Evolutionary conservation across 1,284 basidiomycete genomes (phyloP), one percentile per base, ranked within the genome.

Genomic region (Cystobasidiaceae sp.): DNA sequence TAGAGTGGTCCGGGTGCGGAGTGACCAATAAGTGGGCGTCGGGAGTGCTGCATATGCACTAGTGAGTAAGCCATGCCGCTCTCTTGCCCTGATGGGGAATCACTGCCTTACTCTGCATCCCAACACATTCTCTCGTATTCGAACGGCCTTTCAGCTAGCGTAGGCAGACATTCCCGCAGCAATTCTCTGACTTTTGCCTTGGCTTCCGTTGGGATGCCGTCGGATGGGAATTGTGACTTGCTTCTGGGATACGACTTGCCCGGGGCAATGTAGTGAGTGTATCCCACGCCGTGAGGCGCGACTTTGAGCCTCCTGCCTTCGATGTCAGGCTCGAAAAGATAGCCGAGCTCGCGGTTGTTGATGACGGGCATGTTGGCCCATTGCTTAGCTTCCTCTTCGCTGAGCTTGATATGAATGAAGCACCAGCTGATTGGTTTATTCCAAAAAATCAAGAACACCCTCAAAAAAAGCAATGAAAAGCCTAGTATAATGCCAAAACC

Each of bases 11-110:
- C 13, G 71, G 69, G 17, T 71, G 68, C 9, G 51, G 43, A 39
- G 74, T 71, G 43, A 77, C 69, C 52, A 77, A 66, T 70, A 75
- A 76, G 59, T 77, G 73, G 46, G 75, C 75, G 25, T 76, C 75
- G 9, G 68, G 49, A 0, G 72, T 73, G 30, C 57, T 60, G 51
- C 17, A 15, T 23, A 4, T 41, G 34, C 3, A 11, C 39, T 3
- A 41, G 52, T 4, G 17, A 41, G n/a, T 23, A 27, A 15, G 11
- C 2, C 11, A 1, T 3, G 9, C 6, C 37, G n/a, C 37, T 39
- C 11, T 11, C 37, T 11, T n/a, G 37, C 11, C 11, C n/a, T n/a
- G 37, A 11, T 11, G 37, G 11, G n/a, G 11, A 39, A 39, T 39
- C n/a, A 11, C 11, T n/a, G 13, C 19, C 57, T 34, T 25, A 60